A percentile compares a stretch with the other conserved stretches of the same genome.
Evolutionary conservation across 1,284 basidiomycete species (phyloP).

Genomic region (Tilletiaria anomala): DNA sequence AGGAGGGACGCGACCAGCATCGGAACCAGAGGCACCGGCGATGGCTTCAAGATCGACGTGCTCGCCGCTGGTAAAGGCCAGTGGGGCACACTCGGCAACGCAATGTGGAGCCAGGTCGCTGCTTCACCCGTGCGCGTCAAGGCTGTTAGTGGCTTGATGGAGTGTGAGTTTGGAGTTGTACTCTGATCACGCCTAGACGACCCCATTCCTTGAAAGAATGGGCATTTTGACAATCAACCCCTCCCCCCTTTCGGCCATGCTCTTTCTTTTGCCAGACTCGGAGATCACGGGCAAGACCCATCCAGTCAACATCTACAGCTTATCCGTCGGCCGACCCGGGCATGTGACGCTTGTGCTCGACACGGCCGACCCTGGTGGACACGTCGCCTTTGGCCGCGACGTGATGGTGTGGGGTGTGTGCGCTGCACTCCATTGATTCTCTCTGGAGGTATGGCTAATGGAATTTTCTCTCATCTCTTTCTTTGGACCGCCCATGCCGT

Average conservation of each 20-base stretch:
- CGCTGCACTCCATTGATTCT: too few species aligned
- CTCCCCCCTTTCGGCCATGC: conserved; percentile 44
- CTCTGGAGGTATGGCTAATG: too few species aligned
- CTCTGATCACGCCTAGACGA: neutral
- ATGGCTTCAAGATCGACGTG: conserved; percentile 46
- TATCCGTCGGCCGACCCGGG: conserved; percentile 56
- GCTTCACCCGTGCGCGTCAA: conserved; percentile 60
- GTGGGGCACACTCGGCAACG: conserved; percentile 72
- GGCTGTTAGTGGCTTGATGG: conserved; percentile 64
- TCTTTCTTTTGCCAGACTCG: conserved; percentile 55
- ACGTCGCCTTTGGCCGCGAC: conserved; percentile 43
- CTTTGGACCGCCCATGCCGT: too few species aligned
- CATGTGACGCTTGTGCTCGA: conserved; percentile 43
- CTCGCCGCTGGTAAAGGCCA: conserved; percentile 70
- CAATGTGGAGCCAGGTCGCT: conserved; percentile 60
- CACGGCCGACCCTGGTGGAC: conserved; percentile 18
- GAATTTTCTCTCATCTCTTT: too few species aligned
- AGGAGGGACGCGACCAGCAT: conserved; percentile 8
- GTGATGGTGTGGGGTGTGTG: conserved; percentile 48
- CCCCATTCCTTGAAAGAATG: conserved; percentile 1
- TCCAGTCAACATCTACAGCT: conserved; percentile 54
- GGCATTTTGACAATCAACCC: conserved; percentile 8
- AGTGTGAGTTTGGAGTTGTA: conserved; percentile 8
- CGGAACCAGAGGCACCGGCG: conserved; percentile 1
- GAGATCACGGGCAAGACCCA: conserved; percentile 49